Evolutionary conservation across 345 rosid species (phyloP), one percentile per base, ranked within the genome.

Genomic region (Gossypioides kirkii): DNA sequence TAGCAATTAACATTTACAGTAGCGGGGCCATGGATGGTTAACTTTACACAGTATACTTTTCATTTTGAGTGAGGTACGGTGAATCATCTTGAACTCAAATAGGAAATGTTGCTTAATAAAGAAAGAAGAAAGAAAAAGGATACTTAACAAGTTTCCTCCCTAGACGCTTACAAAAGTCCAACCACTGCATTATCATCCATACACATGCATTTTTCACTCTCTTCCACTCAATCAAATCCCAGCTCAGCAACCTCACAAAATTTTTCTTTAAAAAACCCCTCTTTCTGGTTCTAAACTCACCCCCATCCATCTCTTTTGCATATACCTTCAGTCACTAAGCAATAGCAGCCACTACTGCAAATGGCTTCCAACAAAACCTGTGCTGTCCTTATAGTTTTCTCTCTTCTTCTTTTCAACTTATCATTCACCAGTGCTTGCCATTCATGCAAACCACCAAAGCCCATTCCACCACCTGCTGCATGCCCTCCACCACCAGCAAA

Each of bases 281-380:
- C 38, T 14, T 61, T 54, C 47, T 4, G 5, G 53, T 65, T 43
- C 18, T 45, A 32, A 32, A 5, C 7, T 32, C 38, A 32, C 7
- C 1, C 36, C 38, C 7, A 5, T 32, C 38, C 38, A 49, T 23
- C 36, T 22, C 9, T 10, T 2, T 10, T 53, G 58, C 8, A 55
- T 52, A 82, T 8, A 82, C 84, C 13, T n/a, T 1, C 7, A 66
- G 66, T 23, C 18, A 46, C 41, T 47, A 43, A 11, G 23, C n/a
- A 23, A 23, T 26, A 67, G 20, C 20, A 12, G 38, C 54, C 28
- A 42, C 18, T 13, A 18, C 42, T 61, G 42, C 42, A 32, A 8
- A 88, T 86, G 92, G 88, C 85, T 76, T 79, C 83, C 76, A 70
- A 38, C 50, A 76, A 80, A 52, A 43, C 61, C 75, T 22, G 60